These are phyloP conservation scores for Pisolithus tinctorius DNA, from an alignment of 768 basidiomycete species.

Conservation along the genomic window DNA sequence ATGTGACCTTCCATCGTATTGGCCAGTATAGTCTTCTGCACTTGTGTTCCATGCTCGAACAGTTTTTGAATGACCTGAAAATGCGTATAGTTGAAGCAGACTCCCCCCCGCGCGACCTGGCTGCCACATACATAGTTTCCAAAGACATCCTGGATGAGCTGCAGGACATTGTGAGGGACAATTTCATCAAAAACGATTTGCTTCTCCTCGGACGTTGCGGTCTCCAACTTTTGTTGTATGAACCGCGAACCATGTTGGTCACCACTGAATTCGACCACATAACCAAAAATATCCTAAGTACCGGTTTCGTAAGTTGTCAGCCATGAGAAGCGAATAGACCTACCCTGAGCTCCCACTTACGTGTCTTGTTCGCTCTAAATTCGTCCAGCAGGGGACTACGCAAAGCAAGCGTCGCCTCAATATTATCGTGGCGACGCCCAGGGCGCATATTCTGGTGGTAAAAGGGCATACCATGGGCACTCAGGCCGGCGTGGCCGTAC, in stretches of 20 bases:
- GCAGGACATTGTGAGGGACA: conserved; percentile 63
- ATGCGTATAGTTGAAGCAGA: conserved; percentile 8
- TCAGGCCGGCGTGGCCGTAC: conserved; percentile 35
- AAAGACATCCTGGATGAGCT: conserved; percentile 87
- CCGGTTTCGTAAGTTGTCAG: background rate
- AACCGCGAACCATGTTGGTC: conserved; percentile 99
- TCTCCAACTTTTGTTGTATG: conserved; percentile 83
- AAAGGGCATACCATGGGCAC: conserved; percentile 28
- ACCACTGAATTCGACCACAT: conserved; percentile 84
- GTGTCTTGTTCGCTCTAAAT: conserved; percentile 72
- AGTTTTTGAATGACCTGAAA: conserved; percentile 86
- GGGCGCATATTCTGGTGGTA: conserved; percentile 37
- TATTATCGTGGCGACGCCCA: conserved; percentile 39
- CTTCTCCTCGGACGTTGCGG: conserved; percentile 71
- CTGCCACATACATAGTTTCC: conserved; percentile 79
- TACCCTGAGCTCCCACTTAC: conserved; percentile 79
- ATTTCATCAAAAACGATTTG: conserved; percentile 83
- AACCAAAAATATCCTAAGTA: conserved; percentile 74
- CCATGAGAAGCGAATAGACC: conserved; percentile 14
- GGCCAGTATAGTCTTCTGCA: conserved; percentile 66
- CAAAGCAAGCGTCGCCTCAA: conserved; percentile 30
- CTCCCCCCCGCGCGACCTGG: background rate
- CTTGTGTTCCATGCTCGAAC: conserved; percentile 77
- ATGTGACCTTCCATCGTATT: conserved; percentile 74
- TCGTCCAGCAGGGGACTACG: conserved; percentile 78